Conservation (phyloP, 148 eudicot species). For the Chenopodium berlandieri region DNA sequence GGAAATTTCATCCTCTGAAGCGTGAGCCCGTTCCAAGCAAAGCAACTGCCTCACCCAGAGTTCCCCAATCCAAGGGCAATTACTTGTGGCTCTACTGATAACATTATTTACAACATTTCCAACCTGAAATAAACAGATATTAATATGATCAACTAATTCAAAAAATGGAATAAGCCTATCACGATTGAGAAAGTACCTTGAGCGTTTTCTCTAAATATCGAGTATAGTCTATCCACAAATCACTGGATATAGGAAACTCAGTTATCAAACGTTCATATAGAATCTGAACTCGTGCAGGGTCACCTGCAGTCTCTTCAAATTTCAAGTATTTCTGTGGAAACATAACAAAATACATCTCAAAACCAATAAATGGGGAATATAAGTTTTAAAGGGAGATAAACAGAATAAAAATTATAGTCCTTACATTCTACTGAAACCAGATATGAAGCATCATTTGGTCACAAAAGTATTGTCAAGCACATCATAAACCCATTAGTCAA, state of each 20-base stretch:
- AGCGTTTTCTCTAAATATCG: slow-evolving; percentile 79
- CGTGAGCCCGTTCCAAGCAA: slow-evolving; percentile 71
- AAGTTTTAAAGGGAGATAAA: background rate
- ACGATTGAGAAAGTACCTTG: slow-evolving; percentile 48
- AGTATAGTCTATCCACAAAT: slow-evolving; percentile 89
- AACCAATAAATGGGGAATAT: background rate
- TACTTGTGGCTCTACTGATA: slow-evolving; percentile 69
- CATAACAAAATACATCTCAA: slow-evolving; percentile 7
- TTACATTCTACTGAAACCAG: background rate
- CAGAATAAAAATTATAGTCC: background rate
- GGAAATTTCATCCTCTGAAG: slow-evolving; percentile 74
- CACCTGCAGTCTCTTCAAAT: slow-evolving; percentile 87
- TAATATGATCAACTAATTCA: slow-evolving; percentile 6
- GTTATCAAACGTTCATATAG: slow-evolving; percentile 87
- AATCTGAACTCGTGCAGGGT: slow-evolving; percentile 83
- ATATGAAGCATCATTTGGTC: background rate
- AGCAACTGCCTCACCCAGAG: slow-evolving; percentile 86
- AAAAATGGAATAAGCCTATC: slow-evolving; percentile 12
- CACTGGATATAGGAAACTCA: slow-evolving; percentile 70
- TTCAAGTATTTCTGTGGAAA: slow-evolving; percentile 66
- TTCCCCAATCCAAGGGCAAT: slow-evolving; percentile 93
- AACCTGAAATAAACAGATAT: slow-evolving; percentile 39
- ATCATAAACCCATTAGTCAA: background rate
- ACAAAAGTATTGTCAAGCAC: background rate
- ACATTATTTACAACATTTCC: slow-evolving; percentile 51